Base-by-base conservation (phyloP, 768 basidiomycete species). In the Suillus brevipes region DNA sequence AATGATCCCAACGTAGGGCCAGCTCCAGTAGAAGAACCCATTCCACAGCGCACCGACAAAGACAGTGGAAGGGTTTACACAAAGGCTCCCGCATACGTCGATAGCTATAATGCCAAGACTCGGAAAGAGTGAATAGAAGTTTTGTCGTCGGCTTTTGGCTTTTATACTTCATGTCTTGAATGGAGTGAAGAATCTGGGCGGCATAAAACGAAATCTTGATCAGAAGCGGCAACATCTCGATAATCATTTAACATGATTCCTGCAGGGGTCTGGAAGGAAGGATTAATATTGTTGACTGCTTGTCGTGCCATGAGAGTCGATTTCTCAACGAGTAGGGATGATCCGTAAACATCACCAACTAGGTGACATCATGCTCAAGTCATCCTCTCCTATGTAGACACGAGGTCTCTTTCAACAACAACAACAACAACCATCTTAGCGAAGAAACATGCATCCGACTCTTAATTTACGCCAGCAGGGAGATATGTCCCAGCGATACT, bases 321-420 rank as follows among this genome's bases (percentile, higher is more conserved):
- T 23, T 45, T n/a, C n/a, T 13, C 42, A 28, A 7, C 7, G 16
- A 16, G 14, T 16, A 28, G 25, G 49, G 49, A 50, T 16, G 7
- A 52, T 23, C 13, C 45, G 12, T 64, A 66, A 66, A 66, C 28
- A 66, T 31, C 38, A 34, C 58, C 34, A 66, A 64, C 42, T 38
- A 67, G 37, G 61, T 75, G 76, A 75, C 73, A 72, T 75, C 75
- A 76, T 75, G 56, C 43, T 64, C 52, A 53, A 49, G 31, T 59
- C 31, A 49, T 36, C 20, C n/a, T 1, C 75, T 68, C 74, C 75
- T 74, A 66, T 73, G 64, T 53, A 68, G 47, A 31, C 9, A n/a
- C 36, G 31, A 52, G 31, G 4, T 38, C 28, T 25, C 59, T 42
- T 63, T 57, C 42, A 38, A 31, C 61, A 7, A 63, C 42, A 38